phyloP scores from a whole-genome alignment of 2,329 filamentous ascomycete species.

The Trichoderma sp. region DNA sequence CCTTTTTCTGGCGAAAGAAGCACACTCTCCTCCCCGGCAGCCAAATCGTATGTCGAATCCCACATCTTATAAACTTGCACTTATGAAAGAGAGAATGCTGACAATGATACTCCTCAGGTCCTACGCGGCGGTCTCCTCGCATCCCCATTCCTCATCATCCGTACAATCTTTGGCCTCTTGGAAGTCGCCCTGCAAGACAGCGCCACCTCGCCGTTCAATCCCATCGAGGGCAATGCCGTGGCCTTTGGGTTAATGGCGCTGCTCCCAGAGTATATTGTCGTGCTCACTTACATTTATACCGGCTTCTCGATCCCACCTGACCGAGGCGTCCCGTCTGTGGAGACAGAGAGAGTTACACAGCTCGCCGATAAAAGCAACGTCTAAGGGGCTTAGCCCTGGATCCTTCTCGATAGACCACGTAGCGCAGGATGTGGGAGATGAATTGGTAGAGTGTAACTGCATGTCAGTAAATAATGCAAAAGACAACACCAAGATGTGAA shows the following conservation, averaged over 20 bases:
- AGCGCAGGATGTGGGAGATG: neutral
- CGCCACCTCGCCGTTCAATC: conserved; percentile 22
- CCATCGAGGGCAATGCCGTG: conserved; percentile 21
- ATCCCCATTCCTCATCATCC: conserved; percentile 26
- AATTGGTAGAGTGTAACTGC: neutral
- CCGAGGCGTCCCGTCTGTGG: conserved; percentile 2
- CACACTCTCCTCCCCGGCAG: conserved; percentile 23
- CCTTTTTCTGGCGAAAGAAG: conserved; percentile 21
- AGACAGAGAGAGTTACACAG: neutral
- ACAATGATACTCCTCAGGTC: conserved; percentile 4
- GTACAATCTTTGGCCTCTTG: conserved; percentile 27
- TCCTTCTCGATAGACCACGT: neutral
- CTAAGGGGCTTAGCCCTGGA: neutral
- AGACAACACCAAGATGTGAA: neutral
- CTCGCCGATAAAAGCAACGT: conserved; percentile 13
- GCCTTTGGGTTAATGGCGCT: conserved; percentile 23
- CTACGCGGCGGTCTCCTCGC: conserved; percentile 24
- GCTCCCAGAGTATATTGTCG: conserved; percentile 23
- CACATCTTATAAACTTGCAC: neutral
- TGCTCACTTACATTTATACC: conserved; percentile 21
- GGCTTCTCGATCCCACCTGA: conserved; percentile 22
- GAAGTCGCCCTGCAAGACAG: conserved; percentile 20
- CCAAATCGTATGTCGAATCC: conserved; percentile 15
- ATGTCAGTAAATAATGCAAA: neutral
- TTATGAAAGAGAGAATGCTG: neutral